phyloP scores from a whole-genome alignment of 352 stramenopile species.

The Phytophthora crassamura region DNA sequence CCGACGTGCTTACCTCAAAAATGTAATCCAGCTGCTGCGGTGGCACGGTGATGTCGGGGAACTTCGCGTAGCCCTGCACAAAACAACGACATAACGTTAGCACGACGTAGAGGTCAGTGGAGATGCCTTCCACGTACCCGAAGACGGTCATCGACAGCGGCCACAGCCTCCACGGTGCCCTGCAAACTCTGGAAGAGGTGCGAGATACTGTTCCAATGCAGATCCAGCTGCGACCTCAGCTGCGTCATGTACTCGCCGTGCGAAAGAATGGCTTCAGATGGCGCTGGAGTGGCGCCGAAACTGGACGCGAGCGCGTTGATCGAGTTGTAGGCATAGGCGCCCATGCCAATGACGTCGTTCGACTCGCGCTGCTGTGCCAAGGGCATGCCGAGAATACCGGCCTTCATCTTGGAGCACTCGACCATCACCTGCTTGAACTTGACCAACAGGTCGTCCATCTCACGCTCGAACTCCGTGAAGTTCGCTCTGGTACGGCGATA shows the following conservation, averaged over 20 bases:
- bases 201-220: constrained; percentile 89
- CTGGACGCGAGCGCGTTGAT: constrained; percentile 83
- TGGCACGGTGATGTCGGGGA: constrained; percentile 70
- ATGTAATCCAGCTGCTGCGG: constrained; percentile 89
- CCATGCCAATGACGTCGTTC: constrained; percentile 70
- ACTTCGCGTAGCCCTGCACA: constrained; percentile 72
- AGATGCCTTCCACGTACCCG: constrained; percentile 45
- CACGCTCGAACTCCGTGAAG: constrained; percentile 67
- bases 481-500: constrained; percentile 72
- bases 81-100: constrained; percentile 18
- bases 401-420: constrained; percentile 84
- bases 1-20: constrained; percentile 73
- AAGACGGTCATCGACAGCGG: constrained; percentile 67
- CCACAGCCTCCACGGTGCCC: constrained; percentile 69
- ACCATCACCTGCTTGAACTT: constrained; percentile 83
- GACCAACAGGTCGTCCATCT: constrained; percentile 70
- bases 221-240: constrained; percentile 82
- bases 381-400: constrained; percentile 78
- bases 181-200: constrained; percentile 84
- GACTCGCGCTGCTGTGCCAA: constrained; percentile 73
- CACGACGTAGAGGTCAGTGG: background rate
- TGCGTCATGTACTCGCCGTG: constrained; percentile 91
- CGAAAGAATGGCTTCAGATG: constrained; percentile 76
- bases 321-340: constrained; percentile 81
- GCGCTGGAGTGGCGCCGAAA: constrained; percentile 61